Conservation (phyloP, 805 yeast genomes). For the Saccharomycopsis babjevae region DNA sequence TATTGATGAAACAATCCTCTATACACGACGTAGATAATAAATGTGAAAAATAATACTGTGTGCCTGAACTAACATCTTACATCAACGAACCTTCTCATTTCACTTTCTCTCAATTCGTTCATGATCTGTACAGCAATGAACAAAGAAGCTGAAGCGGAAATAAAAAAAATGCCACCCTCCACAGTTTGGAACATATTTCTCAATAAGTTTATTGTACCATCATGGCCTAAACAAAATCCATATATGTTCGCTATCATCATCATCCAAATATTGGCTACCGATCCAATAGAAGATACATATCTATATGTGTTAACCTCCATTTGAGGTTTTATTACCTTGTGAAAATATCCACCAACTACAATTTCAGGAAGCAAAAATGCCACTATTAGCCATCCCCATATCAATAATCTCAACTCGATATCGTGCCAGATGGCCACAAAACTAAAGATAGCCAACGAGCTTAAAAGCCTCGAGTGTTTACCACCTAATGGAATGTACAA, state of each 20-base stretch:
- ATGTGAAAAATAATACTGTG: too few relatives aligned
- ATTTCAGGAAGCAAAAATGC: constrained; percentile 82
- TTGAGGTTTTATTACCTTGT: constrained; percentile 13
- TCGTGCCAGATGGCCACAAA: constrained; percentile 99
- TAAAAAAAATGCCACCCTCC: constrained; percentile 54
- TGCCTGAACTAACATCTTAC: constrained; percentile 48
- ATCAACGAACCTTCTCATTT: constrained; percentile 72
- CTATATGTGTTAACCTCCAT: constrained; percentile 42
- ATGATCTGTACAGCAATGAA: constrained; percentile 85
- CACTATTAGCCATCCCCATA: constrained; percentile 97
- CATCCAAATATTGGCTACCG: constrained; percentile 86
- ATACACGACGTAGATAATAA: too few relatives aligned
- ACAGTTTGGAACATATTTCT: constrained; percentile 62
- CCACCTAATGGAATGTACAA: constrained; percentile 92
- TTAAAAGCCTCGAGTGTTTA: constrained; percentile 54
- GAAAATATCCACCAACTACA: constrained; percentile 37
- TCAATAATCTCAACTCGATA: constrained; percentile 69
- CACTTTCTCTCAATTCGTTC: constrained; percentile 87
- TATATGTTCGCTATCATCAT: constrained; percentile 95
- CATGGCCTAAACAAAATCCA: constrained; percentile 89
- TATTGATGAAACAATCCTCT: too few relatives aligned
- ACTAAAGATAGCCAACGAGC: constrained; percentile 77
- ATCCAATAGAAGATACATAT: constrained; percentile 77
- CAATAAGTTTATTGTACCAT: constrained; percentile 63
- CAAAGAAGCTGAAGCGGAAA: constrained; percentile 51